phyloP scores from a whole-genome alignment of 768 basidiomycete genomes.

The Phanerochaete carnosa region DNA sequence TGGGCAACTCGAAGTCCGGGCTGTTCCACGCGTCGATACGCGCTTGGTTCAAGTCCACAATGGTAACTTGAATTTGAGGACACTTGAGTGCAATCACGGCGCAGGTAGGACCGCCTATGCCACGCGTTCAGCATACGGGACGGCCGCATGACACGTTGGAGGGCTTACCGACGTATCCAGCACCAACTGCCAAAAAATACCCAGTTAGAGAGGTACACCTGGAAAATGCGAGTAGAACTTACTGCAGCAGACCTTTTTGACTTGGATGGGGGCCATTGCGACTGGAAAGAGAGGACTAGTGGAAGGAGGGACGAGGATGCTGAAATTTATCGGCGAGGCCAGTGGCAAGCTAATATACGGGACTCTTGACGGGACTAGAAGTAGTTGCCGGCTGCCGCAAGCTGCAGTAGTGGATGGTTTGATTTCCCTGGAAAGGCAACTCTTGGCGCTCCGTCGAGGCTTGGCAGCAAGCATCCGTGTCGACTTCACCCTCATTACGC shows the following conservation, averaged over 20 bases:
- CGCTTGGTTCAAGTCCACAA: slow-evolving; percentile 94
- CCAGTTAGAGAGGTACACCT: slow-evolving; percentile 12
- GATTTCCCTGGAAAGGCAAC: slow-evolving; percentile 1
- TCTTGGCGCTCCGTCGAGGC: neutral
- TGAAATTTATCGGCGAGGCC: neutral
- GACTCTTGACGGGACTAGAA: neutral
- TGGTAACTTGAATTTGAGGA: slow-evolving; percentile 91
- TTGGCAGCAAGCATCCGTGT: neutral
- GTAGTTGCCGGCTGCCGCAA: slow-evolving; percentile 1
- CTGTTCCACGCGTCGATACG: slow-evolving; percentile 98
- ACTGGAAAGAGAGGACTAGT: slow-evolving; percentile 13
- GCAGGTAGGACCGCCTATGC: slow-evolving; percentile 87
- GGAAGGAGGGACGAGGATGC: slow-evolving; percentile 12
- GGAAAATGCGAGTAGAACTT: slow-evolving; percentile 31
- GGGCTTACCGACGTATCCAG: slow-evolving; percentile 86
- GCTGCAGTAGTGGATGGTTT: no score
- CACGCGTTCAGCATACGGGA: neutral
- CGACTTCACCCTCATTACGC: neutral
- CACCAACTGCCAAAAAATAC: slow-evolving; percentile 56
- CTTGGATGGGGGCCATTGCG: slow-evolving; percentile 53
- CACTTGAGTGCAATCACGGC: slow-evolving; percentile 93
- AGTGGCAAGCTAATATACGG: slow-evolving; percentile 9
- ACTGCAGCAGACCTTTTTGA: slow-evolving; percentile 89
- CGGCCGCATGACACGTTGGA: slow-evolving; percentile 7
- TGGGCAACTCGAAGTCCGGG: slow-evolving; percentile 79